A percentile compares a stretch with the other conserved stretches of the same genome.
Conservation (phyloP, 257 asterid genomes). For the Catharanthus roseus region DNA sequence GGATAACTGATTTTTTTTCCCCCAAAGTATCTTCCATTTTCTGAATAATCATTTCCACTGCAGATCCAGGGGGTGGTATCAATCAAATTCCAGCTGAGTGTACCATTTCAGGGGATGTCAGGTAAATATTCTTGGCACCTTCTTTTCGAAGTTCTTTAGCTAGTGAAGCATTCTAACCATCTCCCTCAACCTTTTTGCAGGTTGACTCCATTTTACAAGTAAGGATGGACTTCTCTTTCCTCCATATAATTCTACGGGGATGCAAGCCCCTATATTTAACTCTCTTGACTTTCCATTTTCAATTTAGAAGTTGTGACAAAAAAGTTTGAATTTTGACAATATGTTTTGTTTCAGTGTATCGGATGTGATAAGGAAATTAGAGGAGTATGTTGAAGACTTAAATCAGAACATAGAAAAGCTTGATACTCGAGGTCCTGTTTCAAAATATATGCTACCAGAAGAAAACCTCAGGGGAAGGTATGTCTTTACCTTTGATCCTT, state of each 20-base stretch:
- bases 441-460: constrained; percentile 79
- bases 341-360: constrained; percentile 49
- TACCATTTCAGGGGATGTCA: constrained; percentile 85
- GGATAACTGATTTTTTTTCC: constrained; percentile 7
- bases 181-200: constrained; percentile 39
- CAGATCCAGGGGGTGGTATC: constrained; percentile 99
- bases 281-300: neutral
- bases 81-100: constrained; percentile 95
- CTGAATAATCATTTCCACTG: constrained; percentile 10
- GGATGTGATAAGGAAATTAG: constrained; percentile 66
- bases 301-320: neutral
- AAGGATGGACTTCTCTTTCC: constrained; percentile 14
- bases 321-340: neutral
- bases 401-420: constrained; percentile 76
- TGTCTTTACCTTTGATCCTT: constrained; percentile 4
- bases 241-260: neutral
- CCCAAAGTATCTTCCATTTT: constrained; percentile 7
- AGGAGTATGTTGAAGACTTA: constrained; percentile 73
- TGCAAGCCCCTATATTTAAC: neutral
- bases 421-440: constrained; percentile 71
- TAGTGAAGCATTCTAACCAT: constrained; percentile 24
- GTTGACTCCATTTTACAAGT: constrained; percentile 98
- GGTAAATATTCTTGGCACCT: constrained; percentile 37
- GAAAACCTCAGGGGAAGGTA: constrained; percentile 95
- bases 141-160: constrained; percentile 17